These are phyloP conservation scores for Aspergillus oerlinghausenensis DNA, from an alignment of 2,329 filamentous ascomycete genomes.

Conservation along the genomic window DNA sequence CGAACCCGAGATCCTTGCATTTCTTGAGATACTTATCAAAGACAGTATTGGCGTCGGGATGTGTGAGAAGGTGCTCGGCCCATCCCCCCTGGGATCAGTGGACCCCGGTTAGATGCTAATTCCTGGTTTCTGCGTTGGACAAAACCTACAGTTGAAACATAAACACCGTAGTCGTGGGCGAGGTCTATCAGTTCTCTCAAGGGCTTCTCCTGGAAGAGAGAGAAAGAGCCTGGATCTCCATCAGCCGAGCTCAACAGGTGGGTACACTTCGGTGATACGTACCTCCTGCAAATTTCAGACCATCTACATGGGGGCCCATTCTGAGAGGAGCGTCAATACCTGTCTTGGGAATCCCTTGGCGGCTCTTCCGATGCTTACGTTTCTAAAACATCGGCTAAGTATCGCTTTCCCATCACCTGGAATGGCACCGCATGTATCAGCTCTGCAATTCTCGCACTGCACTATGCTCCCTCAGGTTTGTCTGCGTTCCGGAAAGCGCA, in stretches of 20 bases:
- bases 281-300: conserved; percentile 53
- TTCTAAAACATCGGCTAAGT: conserved; percentile 50
- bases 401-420: conserved; percentile 49
- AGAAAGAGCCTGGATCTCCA: conserved; percentile 42
- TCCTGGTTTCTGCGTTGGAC: not conserved
- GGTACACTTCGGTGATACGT: not conserved
- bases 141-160: conserved; percentile 47
- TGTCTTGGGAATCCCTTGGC: not conserved
- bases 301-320: conserved; percentile 53
- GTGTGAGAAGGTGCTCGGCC: conserved; percentile 51
- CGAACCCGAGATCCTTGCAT: conserved; percentile 48
- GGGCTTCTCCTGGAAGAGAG: conserved; percentile 45
- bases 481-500: not conserved
- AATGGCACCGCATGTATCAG: conserved; percentile 1
- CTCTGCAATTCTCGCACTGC: not conserved
- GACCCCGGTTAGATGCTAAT: not conserved
- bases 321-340: conserved; percentile 22
- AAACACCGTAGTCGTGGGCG: conserved; percentile 47
- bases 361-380: conserved; percentile 35
- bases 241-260: not conserved
- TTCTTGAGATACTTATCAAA: conserved; percentile 51
- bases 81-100: conserved; percentile 43
- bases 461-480: not conserved
- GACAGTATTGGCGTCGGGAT: conserved; percentile 40
- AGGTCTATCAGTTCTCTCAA: conserved; percentile 47